A percentile compares a stretch with the other conserved stretches of the same genome.
Evolutionary conservation across 495 filamentous ascomycete species (phyloP).

Genomic region (Rhypophila decipiens): DNA sequence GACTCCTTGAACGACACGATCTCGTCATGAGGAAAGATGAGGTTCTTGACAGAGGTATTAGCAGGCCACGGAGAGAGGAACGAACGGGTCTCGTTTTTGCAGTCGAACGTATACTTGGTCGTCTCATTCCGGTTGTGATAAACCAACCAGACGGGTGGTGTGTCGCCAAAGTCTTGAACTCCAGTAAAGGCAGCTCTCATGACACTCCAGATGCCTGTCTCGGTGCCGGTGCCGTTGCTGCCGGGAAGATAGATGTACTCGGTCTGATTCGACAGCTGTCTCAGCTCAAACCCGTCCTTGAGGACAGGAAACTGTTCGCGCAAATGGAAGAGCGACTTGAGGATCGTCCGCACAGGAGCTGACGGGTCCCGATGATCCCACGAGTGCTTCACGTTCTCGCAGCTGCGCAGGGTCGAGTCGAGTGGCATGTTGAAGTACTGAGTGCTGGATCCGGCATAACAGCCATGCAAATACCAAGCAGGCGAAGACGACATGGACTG

Average conservation of each 20-base stretch:
- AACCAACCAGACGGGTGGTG: constrained; percentile 54
- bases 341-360: constrained; percentile 41
- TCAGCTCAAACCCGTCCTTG: constrained; percentile 57
- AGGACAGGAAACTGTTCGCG: constrained; percentile 53
- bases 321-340: constrained; percentile 62
- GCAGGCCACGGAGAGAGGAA: constrained; percentile 53
- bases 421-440: constrained; percentile 20
- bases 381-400: constrained; percentile 61
- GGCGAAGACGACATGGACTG: constrained; percentile 57
- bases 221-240: constrained; percentile 50
- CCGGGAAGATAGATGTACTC: constrained; percentile 49
- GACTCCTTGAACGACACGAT: constrained; percentile 30
- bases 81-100: constrained; percentile 30
- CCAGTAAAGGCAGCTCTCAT: constrained; percentile 6
- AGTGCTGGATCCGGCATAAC: constrained; percentile 60
- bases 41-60: constrained; percentile 55
- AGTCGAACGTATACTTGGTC: constrained; percentile 55
- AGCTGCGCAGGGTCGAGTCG: constrained; percentile 52
- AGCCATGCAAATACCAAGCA: constrained; percentile 65
- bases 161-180: constrained; percentile 60
- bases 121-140: constrained; percentile 58
- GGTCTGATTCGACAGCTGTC: constrained; percentile 56
- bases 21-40: constrained; percentile 63
- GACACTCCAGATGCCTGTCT: constrained; percentile 56
- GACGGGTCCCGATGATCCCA: constrained; percentile 52